A percentile compares a stretch with the other conserved stretches of the same genome.
Evolutionary conservation across 257 asterid genomes (phyloP).

Genomic region (Nicotiana otophora): DNA sequence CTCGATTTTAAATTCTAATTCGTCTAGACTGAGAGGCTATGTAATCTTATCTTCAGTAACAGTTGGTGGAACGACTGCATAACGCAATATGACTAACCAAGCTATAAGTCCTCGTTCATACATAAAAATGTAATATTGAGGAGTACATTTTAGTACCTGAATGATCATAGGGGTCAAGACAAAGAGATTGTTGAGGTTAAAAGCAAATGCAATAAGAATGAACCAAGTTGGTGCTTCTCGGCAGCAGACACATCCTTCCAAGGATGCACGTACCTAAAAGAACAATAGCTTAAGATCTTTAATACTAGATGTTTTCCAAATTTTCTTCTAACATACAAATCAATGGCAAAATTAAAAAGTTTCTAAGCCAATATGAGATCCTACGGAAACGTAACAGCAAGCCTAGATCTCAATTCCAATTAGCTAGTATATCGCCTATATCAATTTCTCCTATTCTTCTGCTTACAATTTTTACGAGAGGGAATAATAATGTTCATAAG

Average conservation of each 20-base stretch:
- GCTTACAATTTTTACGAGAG: not conserved
- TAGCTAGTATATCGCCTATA: not conserved
- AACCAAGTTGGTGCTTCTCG: slow-evolving; percentile 83
- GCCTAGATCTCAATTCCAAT: not conserved
- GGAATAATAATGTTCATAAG: not conserved
- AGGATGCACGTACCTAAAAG: slow-evolving; percentile 85
- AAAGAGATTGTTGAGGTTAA: slow-evolving; percentile 84
- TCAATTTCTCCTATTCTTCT: not conserved
- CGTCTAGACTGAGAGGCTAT: not conserved
- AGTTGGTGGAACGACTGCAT: not conserved
- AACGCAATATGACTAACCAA: not conserved
- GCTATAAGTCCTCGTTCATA: not conserved
- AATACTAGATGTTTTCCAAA: not conserved
- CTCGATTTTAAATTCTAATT: not conserved
- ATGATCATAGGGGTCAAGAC: slow-evolving; percentile 92
- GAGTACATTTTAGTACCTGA: slow-evolving; percentile 41
- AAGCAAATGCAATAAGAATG: slow-evolving; percentile 71
- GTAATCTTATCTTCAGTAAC: not conserved
- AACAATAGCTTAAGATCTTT: slow-evolving; percentile 5
- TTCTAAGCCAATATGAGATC: not conserved
- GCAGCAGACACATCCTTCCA: slow-evolving; percentile 69
- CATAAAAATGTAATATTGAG: not conserved
- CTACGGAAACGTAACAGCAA: too few relatives aligned
- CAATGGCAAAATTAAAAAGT: not conserved
- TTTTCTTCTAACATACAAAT: not conserved